A percentile compares a stretch with the other conserved stretches of the same genome.
phyloP scores from a whole-genome alignment of 371 early-diverging fungal genomes.

The Mortierella sp. region DNA sequence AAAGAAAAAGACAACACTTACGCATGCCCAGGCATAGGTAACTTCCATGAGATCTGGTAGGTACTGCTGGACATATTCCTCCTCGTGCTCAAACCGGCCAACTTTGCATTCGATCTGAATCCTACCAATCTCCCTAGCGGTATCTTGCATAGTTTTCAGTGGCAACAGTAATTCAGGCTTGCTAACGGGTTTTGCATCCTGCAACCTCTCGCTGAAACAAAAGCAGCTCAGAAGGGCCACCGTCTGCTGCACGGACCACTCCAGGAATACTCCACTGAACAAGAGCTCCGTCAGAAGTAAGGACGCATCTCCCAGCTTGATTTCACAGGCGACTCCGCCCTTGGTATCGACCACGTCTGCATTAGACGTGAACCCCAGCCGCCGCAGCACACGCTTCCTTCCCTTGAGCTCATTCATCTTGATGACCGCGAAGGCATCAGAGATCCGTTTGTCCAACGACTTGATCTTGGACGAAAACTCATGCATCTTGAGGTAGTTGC shows the following conservation, averaged over 20 bases:
- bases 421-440: constrained; percentile 78
- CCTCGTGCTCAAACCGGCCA: constrained; percentile 65
- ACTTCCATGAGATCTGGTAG: constrained; percentile 96
- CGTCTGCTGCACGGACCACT: constrained; percentile 87
- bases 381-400: constrained; percentile 88
- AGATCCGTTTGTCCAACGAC: constrained; percentile 70
- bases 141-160: constrained; percentile 82
- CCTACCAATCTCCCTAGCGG: constrained; percentile 85
- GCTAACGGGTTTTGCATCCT: constrained; percentile 40
- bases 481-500: constrained; percentile 72
- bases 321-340: constrained; percentile 99
- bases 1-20: constrained; percentile 7
- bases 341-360: constrained; percentile 92
- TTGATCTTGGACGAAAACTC: constrained; percentile 63
- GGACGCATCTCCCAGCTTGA: constrained; percentile 93
- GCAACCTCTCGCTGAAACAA: constrained; percentile 87
- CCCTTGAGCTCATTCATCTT: constrained; percentile 92
- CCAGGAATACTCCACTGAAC: constrained; percentile 96
- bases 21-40: constrained; percentile 91
- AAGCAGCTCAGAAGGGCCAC: constrained; percentile 95
- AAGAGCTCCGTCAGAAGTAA: constrained; percentile 98
- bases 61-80: constrained; percentile 84
- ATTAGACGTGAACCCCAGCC: constrained; percentile 82
- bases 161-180: constrained; percentile 83
- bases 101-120: constrained; percentile 90